Base-by-base conservation (phyloP, 2,329 filamentous ascomycete species). In the Ophiocordyceps sinensis region DNA sequence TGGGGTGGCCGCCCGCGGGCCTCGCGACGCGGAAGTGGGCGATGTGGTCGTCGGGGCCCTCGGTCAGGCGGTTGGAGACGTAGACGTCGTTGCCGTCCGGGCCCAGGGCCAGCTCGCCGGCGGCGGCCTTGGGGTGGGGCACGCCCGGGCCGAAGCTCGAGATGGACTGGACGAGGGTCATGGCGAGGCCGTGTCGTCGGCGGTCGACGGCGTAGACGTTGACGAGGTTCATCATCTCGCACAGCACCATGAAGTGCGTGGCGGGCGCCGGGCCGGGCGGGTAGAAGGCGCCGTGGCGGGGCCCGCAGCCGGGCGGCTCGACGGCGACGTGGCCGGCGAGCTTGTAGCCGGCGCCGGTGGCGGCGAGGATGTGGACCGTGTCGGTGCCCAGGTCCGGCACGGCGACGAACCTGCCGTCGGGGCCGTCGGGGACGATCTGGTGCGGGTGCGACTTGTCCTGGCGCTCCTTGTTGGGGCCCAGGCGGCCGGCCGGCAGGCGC, bases 231-330 rank as follows among this genome's bases (percentile, higher is more conserved):
- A 54, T 57, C 13, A 67, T 51, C 58, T 73, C 70, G 51, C 65
- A 67, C 29, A 62, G 60, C 28, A 71, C 49, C 15, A 66, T 51
- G 59, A 70, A 72, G 58, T 68, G 67, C 3, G 61, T 65, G 14
- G 63, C 58, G 40, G 46, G 46, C 32, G 48, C 42, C 10, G 49
- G 50, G 8, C 55, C 56, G n/a, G 48, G 41, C 2, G 59, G 60
- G 52, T 64, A 63, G 56, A 70, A 73, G 47, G 60, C 60, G 38
- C 66, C 69, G 49, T 73, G 70, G 15, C 70, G 68, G 4, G 70
- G 70, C 1, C 70, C 70, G 32, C 62, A 63, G 43, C 64, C 66
- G 11, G 57, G 49, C 11, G 59, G 56, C 19, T 49, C 46, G 42
- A 66, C 54, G 6, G 47, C 37, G 32, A 62, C 51, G 35, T 49